Base-by-base conservation (phyloP, 768 basidiomycete species). In the Amanita rubescens region DNA sequence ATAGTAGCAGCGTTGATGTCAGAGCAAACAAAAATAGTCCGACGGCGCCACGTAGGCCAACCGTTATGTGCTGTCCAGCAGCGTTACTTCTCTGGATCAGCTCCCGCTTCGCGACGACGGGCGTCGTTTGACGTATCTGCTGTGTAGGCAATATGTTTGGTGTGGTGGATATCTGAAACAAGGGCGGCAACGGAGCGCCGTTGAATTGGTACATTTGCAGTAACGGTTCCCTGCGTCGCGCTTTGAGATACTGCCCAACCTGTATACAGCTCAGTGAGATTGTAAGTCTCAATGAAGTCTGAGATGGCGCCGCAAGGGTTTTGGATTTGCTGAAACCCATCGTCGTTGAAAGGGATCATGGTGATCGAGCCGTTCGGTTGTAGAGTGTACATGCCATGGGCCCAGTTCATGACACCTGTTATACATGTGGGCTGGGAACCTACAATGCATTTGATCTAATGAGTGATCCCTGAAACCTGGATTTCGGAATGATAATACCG, bases 281-380 rank as follows among this genome's bases (percentile, higher is more conserved):
- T 87, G 78, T 93, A 97, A 43, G 72, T 65, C 62, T 94, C 84
- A 62, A 97, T 81, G 64, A 94, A 86, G 66, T 93, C 91, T 25
- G 94, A 92, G 9, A 79, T 74, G 9, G 93, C 89, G 1, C 87
- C 87, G 63, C 95, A 99, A 0, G 93, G 87, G 59, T 94, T 87
- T 73, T 99, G 93, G 37, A 97, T 78, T 74, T 95, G 94, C 66
- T 96, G 92, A 69, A 82, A 90, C 14, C 95, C 95, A 65, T 99
- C 95, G 15, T 10, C 7, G 20, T 76, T 79, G 57, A 92, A 78
- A 1, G 94, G 90, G 2, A 64, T 69, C 62, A 92, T 70, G 37
- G 78, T 66, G 55, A 98, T 80, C 9, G 92, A 95, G 6, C 93
- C 93, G 63, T 97, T 94, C 49, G 71, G 19, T 55, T 80, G 70